phyloP scores from a whole-genome alignment of 73 alveolate genomes.

The Blepharisma stoltei region DNA sequence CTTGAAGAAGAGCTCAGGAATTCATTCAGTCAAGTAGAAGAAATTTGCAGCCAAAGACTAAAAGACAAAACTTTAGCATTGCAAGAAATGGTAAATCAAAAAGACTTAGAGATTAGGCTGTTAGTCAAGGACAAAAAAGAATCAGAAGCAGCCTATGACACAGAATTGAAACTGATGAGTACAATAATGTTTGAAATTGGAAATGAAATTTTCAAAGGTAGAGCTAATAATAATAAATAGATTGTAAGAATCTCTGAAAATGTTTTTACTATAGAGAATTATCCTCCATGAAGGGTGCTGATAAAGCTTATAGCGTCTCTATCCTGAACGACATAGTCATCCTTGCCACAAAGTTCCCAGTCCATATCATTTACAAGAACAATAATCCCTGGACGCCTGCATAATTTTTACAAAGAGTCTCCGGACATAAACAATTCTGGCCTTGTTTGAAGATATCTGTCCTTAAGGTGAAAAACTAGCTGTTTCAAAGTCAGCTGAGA shows the following conservation, averaged over 20 bases:
- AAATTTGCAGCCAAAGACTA: neutral
- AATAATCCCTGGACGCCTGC: constrained; percentile 84
- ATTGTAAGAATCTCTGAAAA: neutral
- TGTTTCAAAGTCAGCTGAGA: constrained; percentile 8
- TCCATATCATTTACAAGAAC: constrained; percentile 91
- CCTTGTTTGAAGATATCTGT: constrained; percentile 23
- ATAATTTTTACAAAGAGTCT: constrained; percentile 8
- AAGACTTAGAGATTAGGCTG: neutral
- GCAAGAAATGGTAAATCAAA: neutral
- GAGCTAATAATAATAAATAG: constrained; percentile 16
- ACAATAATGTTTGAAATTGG: neutral
- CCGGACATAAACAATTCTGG: constrained; percentile 63
- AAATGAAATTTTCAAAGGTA: constrained; percentile 16
- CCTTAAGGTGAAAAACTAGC: constrained; percentile 24
- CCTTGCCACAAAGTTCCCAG: constrained; percentile 91
- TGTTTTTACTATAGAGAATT: constrained; percentile 16
- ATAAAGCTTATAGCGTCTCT: constrained; percentile 77
- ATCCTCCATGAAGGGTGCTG: constrained; percentile 94
- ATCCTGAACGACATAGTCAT: constrained; percentile 59
- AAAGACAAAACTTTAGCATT: neutral
- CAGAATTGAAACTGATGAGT: constrained; percentile 20
- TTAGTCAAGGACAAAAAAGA: neutral
- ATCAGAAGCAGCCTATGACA: neutral
- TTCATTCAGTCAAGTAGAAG: neutral
- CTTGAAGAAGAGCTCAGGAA: neutral